These are phyloP conservation scores for Brassica juncea DNA, from an alignment of 345 rosid genomes.

Conservation along the genomic window DNA sequence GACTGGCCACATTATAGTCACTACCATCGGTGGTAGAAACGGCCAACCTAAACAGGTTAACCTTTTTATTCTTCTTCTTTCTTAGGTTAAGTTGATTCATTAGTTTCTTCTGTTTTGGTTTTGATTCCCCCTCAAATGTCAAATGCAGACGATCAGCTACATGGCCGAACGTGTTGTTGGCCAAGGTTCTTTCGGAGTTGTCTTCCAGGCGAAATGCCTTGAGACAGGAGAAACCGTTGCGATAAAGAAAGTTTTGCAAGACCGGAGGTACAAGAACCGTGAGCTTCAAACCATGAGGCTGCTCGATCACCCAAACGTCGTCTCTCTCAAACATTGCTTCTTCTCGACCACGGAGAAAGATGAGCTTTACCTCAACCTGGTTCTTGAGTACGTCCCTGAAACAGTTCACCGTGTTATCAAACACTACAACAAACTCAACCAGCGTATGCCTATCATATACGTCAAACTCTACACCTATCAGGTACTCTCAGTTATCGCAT, in stretches of 20 bases:
- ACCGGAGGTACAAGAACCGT: constrained; percentile 94
- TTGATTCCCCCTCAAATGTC: constrained; percentile 4
- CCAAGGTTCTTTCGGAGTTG: constrained; percentile 97
- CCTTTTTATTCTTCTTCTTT: background rate
- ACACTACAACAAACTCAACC: constrained; percentile 87
- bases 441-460: constrained; percentile 87
- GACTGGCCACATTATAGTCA: constrained; percentile 92
- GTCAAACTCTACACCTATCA: constrained; percentile 92
- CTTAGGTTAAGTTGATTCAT: background rate
- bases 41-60: constrained; percentile 93
- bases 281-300: constrained; percentile 98
- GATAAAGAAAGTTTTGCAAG: constrained; percentile 96
- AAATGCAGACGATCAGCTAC: constrained; percentile 84
- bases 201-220: constrained; percentile 98
- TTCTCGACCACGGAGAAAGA: constrained; percentile 95
- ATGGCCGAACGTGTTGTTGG: constrained; percentile 99
- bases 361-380: constrained; percentile 94
- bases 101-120: background rate
- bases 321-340: constrained; percentile 91
- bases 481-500: constrained; percentile 44
- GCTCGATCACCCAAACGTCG: constrained; percentile 93
- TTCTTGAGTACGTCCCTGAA: constrained; percentile 95
- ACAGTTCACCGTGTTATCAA: constrained; percentile 89
- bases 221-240: constrained; percentile 98
- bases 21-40: constrained; percentile 95